phyloP scores from a whole-genome alignment of 164 flowering plant species.

The Echeveria elegans region DNA sequence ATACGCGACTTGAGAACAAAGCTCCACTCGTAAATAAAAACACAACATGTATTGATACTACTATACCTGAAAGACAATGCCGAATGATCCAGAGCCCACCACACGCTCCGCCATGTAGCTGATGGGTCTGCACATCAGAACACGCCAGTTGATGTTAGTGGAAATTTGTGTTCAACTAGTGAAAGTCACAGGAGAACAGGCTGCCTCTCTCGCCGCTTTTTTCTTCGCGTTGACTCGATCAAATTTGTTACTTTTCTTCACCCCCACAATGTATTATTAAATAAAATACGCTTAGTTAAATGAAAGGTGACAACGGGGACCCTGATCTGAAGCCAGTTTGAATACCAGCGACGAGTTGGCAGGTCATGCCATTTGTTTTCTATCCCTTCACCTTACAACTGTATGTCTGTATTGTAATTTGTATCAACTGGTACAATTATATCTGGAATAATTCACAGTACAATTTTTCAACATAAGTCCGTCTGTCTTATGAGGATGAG shows the following conservation, averaged over 20 bases:
- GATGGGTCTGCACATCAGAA: conserved; percentile 1
- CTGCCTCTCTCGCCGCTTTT: background rate
- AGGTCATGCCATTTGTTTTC: background rate
- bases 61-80: conserved; percentile 5
- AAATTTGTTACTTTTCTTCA: background rate
- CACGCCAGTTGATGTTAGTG: background rate
- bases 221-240: background rate
- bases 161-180: no score
- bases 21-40: background rate
- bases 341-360: background rate
- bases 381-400: background rate
- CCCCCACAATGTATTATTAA: no score
- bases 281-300: no score
- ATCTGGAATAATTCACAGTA: no score
- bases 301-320: background rate
- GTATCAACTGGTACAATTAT: no score
- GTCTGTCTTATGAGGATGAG: no score
- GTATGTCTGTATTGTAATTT: no score
- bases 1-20: background rate
- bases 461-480: no score
- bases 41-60: background rate
- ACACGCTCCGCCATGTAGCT: conserved; percentile 4
- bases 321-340: background rate
- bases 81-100: conserved; percentile 2
- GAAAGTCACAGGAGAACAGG: background rate